These are phyloP conservation scores for Didymella sp. DNA, from an alignment of 2,329 filamentous ascomycete genomes.

Conservation along the genomic window DNA sequence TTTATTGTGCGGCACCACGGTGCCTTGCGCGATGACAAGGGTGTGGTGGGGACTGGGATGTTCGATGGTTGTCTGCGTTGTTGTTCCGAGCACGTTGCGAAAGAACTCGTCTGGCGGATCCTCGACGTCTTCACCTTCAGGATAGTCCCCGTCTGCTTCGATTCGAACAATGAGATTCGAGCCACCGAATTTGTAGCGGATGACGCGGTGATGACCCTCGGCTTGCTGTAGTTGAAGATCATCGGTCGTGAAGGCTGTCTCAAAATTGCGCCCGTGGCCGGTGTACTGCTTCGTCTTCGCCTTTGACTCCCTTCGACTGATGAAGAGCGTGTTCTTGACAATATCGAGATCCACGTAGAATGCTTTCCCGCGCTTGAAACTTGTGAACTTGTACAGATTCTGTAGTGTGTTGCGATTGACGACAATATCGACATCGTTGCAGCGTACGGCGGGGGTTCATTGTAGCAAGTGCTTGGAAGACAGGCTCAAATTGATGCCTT, in stretches of 20 bases:
- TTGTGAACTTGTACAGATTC: background rate
- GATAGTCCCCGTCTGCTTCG: background rate
- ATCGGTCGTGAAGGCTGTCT: background rate
- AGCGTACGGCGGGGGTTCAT: constrained; percentile 8
- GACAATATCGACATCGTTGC: background rate
- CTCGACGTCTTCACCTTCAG: background rate
- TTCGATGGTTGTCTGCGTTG: background rate
- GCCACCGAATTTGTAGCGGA: background rate
- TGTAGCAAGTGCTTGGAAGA: constrained; percentile 16
- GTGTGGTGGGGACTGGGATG: background rate
- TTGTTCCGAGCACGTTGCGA: background rate
- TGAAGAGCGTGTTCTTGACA: background rate
- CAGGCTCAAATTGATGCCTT: constrained; percentile 13
- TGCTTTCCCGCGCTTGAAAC: background rate
- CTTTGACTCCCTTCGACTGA: background rate
- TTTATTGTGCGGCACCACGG: background rate
- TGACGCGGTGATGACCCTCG: background rate
- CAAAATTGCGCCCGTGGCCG: background rate
- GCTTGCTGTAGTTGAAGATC: background rate
- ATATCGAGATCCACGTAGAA: constrained; percentile 2
- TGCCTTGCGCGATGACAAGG: background rate
- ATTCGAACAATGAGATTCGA: background rate
- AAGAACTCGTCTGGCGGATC: background rate
- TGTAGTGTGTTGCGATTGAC: background rate
- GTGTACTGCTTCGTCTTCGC: background rate